Base-by-base conservation (phyloP, 1,284 basidiomycete species). In the Leucoagaricus sp. region DNA sequence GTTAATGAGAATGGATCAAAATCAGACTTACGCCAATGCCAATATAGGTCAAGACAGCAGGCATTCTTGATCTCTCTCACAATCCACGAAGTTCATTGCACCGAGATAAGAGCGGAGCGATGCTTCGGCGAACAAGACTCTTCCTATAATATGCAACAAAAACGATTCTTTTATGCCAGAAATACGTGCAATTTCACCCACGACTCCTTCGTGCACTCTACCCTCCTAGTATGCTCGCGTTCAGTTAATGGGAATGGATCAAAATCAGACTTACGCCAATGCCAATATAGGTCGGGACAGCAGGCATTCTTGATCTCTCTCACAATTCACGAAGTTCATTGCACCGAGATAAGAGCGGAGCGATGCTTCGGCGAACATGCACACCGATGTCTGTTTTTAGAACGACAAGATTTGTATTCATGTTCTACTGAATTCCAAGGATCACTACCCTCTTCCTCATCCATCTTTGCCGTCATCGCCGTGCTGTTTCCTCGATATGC, bases 21-120 rank as follows among this genome's bases (percentile, higher is more conserved):
- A 44, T 52, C 38, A 44, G 36, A n/a, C 41, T 41, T 41, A 29
- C 8, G 12, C 49, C n/a, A 50, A 25, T 17, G 36, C 49, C 25
- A 26, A 40, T 50, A 28, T 50, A 36, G 36, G 0, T 41, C 42
- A 19, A 46, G 42, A 45, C 26, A 36, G 17, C 23, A 38, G 13
- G 8, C 36, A n/a, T 4, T 5, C 36, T 13, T 38, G 26, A 52
- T 29, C 15, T 17, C 23, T 31, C 25, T 6, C 33, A 3, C n/a
- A 15, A 33, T 33, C 19, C 19, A 52, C 4, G 13, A 50, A 38
- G 4, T n/a, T n/a, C 36, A 38, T 9, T 50, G 17, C 26, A 23
- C 51, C 51, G 51, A 53, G 33, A 53, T 53, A 53, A 53, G 33
- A 28, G 42, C 51, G 51, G 36, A 23, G 7, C 17, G 25, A 29